Conservation (phyloP, 1,284 basidiomycete species). For the Amylostereum chailletii region DNA sequence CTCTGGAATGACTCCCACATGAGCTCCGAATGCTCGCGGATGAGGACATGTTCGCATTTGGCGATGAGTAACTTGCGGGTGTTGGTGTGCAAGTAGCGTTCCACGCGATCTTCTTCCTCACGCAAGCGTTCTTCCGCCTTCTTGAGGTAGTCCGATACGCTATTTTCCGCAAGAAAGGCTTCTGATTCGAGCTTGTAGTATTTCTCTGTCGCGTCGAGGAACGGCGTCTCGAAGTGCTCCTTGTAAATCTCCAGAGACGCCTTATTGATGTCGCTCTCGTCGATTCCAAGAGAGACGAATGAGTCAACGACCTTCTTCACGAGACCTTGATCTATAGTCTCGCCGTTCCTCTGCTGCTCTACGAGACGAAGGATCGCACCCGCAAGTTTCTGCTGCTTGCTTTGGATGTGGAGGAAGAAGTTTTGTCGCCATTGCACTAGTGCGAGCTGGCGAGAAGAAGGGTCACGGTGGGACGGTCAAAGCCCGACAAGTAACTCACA, state of each 20-base stretch:
- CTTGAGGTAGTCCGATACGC: slow-evolving; percentile 94
- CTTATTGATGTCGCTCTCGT: slow-evolving; percentile 86
- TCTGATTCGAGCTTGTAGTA: slow-evolving; percentile 93
- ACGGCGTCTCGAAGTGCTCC: slow-evolving; percentile 84
- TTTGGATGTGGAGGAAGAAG: slow-evolving; percentile 87
- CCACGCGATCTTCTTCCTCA: slow-evolving; percentile 95
- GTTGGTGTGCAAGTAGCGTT: slow-evolving; percentile 86
- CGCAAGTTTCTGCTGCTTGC: slow-evolving; percentile 74
- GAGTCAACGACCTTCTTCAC: slow-evolving; percentile 97
- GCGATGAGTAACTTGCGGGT: slow-evolving; percentile 83
- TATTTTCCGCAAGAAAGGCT: slow-evolving; percentile 84
- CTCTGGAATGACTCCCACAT: slow-evolving; percentile 96
- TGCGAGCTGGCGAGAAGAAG: slow-evolving; percentile 56
- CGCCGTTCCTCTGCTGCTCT: slow-evolving; percentile 90
- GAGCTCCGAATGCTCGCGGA: slow-evolving; percentile 78
- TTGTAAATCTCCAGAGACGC: slow-evolving; percentile 93
- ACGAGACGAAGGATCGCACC: slow-evolving; percentile 85
- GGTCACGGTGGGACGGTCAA: background rate
- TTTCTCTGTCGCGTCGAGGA: slow-evolving; percentile 81
- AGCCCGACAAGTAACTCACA: slow-evolving; percentile 39
- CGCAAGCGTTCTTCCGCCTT: slow-evolving; percentile 89
- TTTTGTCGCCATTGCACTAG: slow-evolving; percentile 93
- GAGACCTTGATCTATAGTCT: slow-evolving; percentile 87
- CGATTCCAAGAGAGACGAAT: slow-evolving; percentile 92
- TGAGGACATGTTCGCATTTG: slow-evolving; percentile 90